A percentile compares a stretch with the other conserved stretches of the same genome.
phyloP scores from a whole-genome alignment of 139 green algal genomes.

The Tetraselmis chui region DNA sequence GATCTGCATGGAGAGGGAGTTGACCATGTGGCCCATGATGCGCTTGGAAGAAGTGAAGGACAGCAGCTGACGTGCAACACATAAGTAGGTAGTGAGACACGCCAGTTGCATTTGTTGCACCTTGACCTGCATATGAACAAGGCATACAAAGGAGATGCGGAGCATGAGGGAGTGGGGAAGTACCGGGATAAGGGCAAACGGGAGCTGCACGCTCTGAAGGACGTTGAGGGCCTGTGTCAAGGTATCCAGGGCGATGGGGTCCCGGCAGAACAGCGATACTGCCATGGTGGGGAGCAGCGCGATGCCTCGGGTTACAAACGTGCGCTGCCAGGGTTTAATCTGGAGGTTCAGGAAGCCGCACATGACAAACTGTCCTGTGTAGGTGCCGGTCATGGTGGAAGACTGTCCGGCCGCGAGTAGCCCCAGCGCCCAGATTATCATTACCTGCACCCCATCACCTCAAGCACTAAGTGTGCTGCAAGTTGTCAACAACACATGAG shows the following conservation, averaged over 20 bases:
- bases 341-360: constrained; percentile 21
- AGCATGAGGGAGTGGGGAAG: neutral
- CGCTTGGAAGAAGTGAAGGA: constrained; percentile 36
- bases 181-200: constrained; percentile 50
- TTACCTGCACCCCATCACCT: constrained; percentile 25
- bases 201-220: constrained; percentile 53
- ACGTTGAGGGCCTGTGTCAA: constrained; percentile 52
- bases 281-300: constrained; percentile 48
- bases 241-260: constrained; percentile 26
- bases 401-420: constrained; percentile 57
- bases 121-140: neutral
- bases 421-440: constrained; percentile 40
- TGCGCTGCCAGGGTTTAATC: constrained; percentile 36
- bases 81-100: neutral
- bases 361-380: constrained; percentile 82
- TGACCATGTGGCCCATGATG: constrained; percentile 51
- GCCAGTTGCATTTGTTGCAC: constrained; percentile 5
- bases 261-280: constrained; percentile 31
- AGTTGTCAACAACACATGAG: too few species aligned
- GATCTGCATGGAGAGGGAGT: neutral
- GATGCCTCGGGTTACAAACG: constrained; percentile 40
- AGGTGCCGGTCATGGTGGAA: constrained; percentile 73
- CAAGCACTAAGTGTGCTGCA: too few species aligned
- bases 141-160: constrained; percentile 13
- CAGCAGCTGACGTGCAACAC: constrained; percentile 24